Base-by-base conservation (phyloP, 371 early-diverging fungal genomes). In the Mycotypha africana region DNA sequence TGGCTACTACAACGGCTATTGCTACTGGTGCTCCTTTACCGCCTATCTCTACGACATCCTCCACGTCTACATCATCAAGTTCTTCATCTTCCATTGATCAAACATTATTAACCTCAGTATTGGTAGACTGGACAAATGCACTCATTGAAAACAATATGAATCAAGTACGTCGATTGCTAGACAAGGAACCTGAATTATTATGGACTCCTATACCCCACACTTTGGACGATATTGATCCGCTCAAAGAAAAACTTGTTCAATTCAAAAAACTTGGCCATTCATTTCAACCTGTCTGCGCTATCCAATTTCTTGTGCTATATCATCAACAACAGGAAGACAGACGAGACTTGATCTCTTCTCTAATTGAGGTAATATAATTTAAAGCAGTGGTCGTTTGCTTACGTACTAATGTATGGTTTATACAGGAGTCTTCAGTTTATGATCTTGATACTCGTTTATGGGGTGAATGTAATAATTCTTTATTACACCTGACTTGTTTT, bases 111-210 rank as follows among this genome's bases (percentile, higher is more conserved):
- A n/a, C n/a, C n/a, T n/a, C n/a, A n/a, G n/a, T 57, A 33, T 30
- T 60, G 7, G 38, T 59, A 10, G 65, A 62, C 17, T 67, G 72
- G 72, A 53, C 58, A n/a, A 45, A 26, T n/a, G 60, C 66, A 11
- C 42, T 67, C 7, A 60, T 45, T 11, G 41, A 57, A 26, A 34
- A 54, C 17, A 55, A 68, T 43, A 49, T 57, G 2, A 49, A 43
- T 20, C 48, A 35, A 24, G 51, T 56, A 0, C 45, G 60, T 20
- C 36, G 15, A 20, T 43, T 64, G 11, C 32, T 60, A 10, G 23
- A 47, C 32, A 31, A 49, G 14, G 52, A 61, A 20, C 62, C 66
- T 20, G 57, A 64, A 10, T 35, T 70, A 34, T 33, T 66, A 47
- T 66, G 64, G 64, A 50, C 48, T 9, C 59, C 70, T 9, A 50